Evolutionary conservation across 2,329 filamentous ascomycete species (phyloP).

Genomic region (Clarireedia paspali): DNA sequence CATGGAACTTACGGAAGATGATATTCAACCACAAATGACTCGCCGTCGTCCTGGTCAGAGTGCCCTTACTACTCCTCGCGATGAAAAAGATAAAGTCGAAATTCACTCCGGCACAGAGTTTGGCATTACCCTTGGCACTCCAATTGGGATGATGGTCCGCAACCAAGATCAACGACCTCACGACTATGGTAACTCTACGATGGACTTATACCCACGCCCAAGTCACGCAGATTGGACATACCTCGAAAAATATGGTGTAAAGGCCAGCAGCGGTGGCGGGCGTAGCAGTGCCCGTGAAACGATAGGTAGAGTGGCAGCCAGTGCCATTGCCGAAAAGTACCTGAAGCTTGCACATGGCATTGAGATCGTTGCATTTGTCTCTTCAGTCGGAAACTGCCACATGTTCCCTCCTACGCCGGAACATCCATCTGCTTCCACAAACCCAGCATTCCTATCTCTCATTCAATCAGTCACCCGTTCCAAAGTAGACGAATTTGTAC

Average conservation of each 20-base stretch:
- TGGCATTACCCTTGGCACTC: constrained; percentile 82
- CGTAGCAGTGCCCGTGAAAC: constrained; percentile 91
- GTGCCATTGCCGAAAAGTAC: constrained; percentile 91
- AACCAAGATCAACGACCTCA: constrained; percentile 91
- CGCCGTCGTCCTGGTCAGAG: constrained; percentile 84
- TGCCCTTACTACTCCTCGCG: constrained; percentile 80
- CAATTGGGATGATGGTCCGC: constrained; percentile 77
- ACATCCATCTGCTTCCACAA: constrained; percentile 61
- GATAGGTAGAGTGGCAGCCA: constrained; percentile 85
- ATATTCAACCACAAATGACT: constrained; percentile 93
- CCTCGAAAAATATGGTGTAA: constrained; percentile 92
- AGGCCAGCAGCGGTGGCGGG: constrained; percentile 83
- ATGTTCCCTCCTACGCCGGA: constrained; percentile 65
- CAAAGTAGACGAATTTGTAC: constrained; percentile 75
- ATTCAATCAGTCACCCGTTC: constrained; percentile 64
- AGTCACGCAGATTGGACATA: constrained; percentile 97
- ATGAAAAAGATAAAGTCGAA: constrained; percentile 85
- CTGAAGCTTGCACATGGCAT: constrained; percentile 71
- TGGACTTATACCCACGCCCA: constrained; percentile 85
- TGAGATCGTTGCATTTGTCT: constrained; percentile 86
- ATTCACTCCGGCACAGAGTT: constrained; percentile 92
- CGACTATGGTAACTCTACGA: constrained; percentile 84
- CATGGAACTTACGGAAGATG: constrained; percentile 73
- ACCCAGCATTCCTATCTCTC: constrained; percentile 72
- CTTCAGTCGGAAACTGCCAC: constrained; percentile 73